Conservation (phyloP, 1,284 basidiomycete genomes). For the Ustanciosporium gigantosporum region DNA sequence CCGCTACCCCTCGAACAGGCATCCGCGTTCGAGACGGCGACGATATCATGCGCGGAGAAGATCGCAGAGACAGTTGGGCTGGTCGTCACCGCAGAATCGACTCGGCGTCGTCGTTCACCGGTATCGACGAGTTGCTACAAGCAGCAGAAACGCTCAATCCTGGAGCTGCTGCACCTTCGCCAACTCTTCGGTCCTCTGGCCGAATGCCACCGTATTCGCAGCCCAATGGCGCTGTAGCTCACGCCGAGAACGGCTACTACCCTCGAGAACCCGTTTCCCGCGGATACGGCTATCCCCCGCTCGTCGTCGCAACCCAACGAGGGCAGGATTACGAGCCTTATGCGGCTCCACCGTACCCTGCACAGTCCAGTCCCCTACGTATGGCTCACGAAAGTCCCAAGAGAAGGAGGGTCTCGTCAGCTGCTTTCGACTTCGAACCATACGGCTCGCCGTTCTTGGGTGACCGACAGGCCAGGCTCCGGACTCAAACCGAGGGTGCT, state of each 20-base stretch:
- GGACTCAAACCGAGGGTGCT: conserved; percentile 45
- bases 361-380: conserved; percentile 33
- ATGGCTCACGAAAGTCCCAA: conserved; percentile 55
- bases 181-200: conserved; percentile 11
- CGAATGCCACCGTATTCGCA: conserved; percentile 10
- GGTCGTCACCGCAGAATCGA: conserved; percentile 28
- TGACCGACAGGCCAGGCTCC: conserved; percentile 24
- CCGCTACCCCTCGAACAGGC: conserved; percentile 29
- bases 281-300: conserved; percentile 18
- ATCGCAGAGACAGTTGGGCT: conserved; percentile 27
- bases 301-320: conserved; percentile 15
- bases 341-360: conserved; percentile 11
- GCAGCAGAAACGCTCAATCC: conserved; percentile 57
- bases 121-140: conserved; percentile 59
- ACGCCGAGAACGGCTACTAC: conserved; percentile 17
- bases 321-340: conserved; percentile 22
- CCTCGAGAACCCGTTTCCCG: conserved; percentile 20
- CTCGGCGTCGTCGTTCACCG: conserved; percentile 44
- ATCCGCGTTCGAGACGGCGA: conserved; percentile 25
- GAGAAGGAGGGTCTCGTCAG: conserved; percentile 47
- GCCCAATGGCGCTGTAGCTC: conserved; percentile 6
- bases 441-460: conserved; percentile 38
- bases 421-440: conserved; percentile 41
- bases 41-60: conserved; percentile 21
- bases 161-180: conserved; percentile 27